phyloP scores from a whole-genome alignment of 306 rosid species.

The Urtica urens region DNA sequence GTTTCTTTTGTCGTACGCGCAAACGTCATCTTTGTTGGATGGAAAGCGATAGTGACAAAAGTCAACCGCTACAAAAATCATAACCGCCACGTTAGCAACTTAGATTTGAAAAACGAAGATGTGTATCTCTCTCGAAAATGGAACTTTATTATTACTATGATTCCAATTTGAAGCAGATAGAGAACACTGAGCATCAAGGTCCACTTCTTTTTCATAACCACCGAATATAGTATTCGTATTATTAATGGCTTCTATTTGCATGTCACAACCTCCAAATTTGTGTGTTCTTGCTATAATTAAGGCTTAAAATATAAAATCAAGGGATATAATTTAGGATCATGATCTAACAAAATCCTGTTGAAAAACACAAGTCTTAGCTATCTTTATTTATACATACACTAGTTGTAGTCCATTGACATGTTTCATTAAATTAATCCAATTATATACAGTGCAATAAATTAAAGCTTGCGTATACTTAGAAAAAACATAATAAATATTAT shows the following conservation, averaged over 20 bases:
- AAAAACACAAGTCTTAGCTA: background rate
- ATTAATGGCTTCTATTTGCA: background rate
- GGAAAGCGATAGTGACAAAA: conserved; percentile 8
- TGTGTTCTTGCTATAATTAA: conserved; percentile 3
- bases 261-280: background rate
- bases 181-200: background rate
- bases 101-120: background rate
- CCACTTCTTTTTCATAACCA: background rate
- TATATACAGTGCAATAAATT: too few relatives aligned
- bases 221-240: background rate
- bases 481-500: too few relatives aligned
- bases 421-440: too few relatives aligned
- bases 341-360: background rate
- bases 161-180: conserved; percentile 1
- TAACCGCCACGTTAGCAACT: conserved; percentile 9
- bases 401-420: too few relatives aligned
- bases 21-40: conserved; percentile 10
- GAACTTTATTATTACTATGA: background rate
- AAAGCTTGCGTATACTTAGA: too few relatives aligned
- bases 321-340: conserved; percentile 1
- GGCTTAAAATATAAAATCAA: background rate
- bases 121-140: background rate
- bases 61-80: conserved; percentile 6
- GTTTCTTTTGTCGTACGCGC: conserved; percentile 1
- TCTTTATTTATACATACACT: too few relatives aligned